Conservation (phyloP, 2,329 filamentous ascomycete genomes). For the Apiospora koreana region DNA sequence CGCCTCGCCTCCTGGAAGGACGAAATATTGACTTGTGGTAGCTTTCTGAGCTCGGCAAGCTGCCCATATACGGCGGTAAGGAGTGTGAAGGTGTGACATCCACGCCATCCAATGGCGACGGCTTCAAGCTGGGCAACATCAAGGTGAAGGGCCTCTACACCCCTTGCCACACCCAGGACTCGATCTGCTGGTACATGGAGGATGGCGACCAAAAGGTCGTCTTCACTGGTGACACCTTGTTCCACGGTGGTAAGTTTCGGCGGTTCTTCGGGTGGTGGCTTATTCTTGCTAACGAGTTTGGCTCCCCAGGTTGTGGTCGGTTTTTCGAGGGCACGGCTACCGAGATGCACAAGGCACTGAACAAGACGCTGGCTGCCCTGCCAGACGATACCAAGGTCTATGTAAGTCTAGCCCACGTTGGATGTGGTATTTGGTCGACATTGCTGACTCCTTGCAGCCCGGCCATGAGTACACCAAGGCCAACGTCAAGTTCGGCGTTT, state of each 20-base stretch:
- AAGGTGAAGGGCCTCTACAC: conserved; percentile 87
- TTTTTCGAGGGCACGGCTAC: conserved; percentile 92
- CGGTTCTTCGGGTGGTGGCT: background rate
- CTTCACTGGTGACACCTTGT: conserved; percentile 95
- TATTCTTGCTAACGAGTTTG: background rate
- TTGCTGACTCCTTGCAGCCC: conserved; percentile 52
- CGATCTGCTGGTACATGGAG: conserved; percentile 92
- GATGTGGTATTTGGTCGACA: background rate
- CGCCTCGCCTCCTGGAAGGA: background rate
- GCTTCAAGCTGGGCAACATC: conserved; percentile 83
- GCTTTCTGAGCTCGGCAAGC: conserved; percentile 51
- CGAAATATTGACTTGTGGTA: conserved; percentile 18
- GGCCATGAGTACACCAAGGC: conserved; percentile 98
- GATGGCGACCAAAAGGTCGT: conserved; percentile 76
- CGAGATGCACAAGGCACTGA: conserved; percentile 93
- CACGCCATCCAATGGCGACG: conserved; percentile 74
- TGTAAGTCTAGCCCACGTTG: conserved; percentile 50
- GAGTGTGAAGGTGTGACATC: conserved; percentile 79
- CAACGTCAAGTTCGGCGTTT: conserved; percentile 85
- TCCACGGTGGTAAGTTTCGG: conserved; percentile 72
- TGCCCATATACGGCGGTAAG: conserved; percentile 84
- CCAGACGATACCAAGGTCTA: conserved; percentile 93
- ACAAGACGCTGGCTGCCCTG: conserved; percentile 76
- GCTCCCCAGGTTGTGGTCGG: conserved; percentile 73
- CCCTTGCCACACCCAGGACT: conserved; percentile 97